Evolutionary conservation across 2,329 filamentous ascomycete species (phyloP).

Genomic region (Dactylellina leptospora): DNA sequence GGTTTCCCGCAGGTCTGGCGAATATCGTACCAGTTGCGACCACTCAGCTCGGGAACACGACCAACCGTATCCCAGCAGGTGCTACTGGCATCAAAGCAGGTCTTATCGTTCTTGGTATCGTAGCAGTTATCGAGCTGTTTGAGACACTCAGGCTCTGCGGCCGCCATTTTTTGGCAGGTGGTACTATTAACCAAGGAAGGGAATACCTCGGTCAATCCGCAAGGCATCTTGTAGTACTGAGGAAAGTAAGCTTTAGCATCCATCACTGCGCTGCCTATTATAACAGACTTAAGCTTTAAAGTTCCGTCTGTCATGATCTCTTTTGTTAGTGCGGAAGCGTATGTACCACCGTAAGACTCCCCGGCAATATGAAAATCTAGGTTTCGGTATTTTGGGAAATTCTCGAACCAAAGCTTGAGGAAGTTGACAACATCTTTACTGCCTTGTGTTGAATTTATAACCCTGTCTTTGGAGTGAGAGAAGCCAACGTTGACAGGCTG

Average conservation of each 20-base stretch:
- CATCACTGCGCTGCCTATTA: slow-evolving; percentile 95
- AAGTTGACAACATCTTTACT: slow-evolving; percentile 98
- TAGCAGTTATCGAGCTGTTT: slow-evolving; percentile 90
- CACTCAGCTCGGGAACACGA: slow-evolving; percentile 18
- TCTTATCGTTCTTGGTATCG: slow-evolving; percentile 54
- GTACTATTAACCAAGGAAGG: slow-evolving; percentile 80
- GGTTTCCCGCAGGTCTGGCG: slow-evolving; percentile 7
- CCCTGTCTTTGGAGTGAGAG: slow-evolving; percentile 85
- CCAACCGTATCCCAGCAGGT: not conserved
- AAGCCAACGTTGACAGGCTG: slow-evolving; percentile 98
- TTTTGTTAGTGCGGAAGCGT: slow-evolving; percentile 88
- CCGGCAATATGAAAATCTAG: slow-evolving; percentile 98
- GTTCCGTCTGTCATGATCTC: slow-evolving; percentile 89
- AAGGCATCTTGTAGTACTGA: slow-evolving; percentile 97
- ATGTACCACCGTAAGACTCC: slow-evolving; percentile 94
- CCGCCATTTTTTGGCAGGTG: slow-evolving; percentile 89
- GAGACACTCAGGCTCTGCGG: slow-evolving; percentile 86
- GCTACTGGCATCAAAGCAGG: not conserved
- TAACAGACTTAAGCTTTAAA: slow-evolving; percentile 82
- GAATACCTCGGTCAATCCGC: slow-evolving; percentile 86
- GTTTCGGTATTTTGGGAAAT: slow-evolving; percentile 92
- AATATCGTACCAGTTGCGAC: slow-evolving; percentile 4
- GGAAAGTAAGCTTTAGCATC: slow-evolving; percentile 92
- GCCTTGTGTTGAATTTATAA: slow-evolving; percentile 92
- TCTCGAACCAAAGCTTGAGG: slow-evolving; percentile 96